phyloP scores from a whole-genome alignment of 1,284 basidiomycete genomes.

The Tilletia walkeri region DNA sequence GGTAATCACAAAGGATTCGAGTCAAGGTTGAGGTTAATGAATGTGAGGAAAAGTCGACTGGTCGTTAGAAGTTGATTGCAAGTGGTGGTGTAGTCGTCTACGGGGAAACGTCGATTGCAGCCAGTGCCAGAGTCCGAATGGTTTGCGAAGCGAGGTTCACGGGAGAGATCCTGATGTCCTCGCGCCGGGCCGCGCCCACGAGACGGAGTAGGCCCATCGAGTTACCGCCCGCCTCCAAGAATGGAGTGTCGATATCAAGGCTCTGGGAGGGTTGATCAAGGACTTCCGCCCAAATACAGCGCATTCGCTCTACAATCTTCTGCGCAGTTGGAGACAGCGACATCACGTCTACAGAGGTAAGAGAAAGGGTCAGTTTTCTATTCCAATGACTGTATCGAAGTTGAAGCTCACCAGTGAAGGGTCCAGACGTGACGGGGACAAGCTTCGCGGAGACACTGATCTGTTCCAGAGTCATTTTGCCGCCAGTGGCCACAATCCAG shows the following conservation, averaged over 20 bases:
- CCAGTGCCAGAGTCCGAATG: not conserved
- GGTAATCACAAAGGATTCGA: too few species aligned
- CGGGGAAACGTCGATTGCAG: too few species aligned
- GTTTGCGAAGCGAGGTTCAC: not conserved
- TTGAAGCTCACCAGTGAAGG: too few species aligned
- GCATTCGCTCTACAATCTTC: not conserved
- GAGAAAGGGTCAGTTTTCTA: too few species aligned
- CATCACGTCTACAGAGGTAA: too few species aligned
- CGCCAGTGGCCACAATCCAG: not conserved
- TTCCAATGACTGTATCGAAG: too few species aligned
- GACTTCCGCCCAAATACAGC: not conserved
- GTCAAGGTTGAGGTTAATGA: too few species aligned
- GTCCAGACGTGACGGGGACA: not conserved
- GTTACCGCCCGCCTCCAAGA: not conserved
- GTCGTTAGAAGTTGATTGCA: too few species aligned
- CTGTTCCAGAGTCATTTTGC: not conserved
- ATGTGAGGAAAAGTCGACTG: too few species aligned
- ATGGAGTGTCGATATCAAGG: not conserved
- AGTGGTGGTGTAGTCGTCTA: too few species aligned
- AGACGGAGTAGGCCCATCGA: slow-evolving; percentile 3
- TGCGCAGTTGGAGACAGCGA: too few species aligned
- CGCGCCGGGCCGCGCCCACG: not conserved
- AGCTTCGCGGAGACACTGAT: not conserved
- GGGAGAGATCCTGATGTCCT: not conserved
- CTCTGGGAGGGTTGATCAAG: not conserved